Base-by-base conservation (phyloP, 2,329 filamentous ascomycete species). In the Arthrobotrys conoides region DNA sequence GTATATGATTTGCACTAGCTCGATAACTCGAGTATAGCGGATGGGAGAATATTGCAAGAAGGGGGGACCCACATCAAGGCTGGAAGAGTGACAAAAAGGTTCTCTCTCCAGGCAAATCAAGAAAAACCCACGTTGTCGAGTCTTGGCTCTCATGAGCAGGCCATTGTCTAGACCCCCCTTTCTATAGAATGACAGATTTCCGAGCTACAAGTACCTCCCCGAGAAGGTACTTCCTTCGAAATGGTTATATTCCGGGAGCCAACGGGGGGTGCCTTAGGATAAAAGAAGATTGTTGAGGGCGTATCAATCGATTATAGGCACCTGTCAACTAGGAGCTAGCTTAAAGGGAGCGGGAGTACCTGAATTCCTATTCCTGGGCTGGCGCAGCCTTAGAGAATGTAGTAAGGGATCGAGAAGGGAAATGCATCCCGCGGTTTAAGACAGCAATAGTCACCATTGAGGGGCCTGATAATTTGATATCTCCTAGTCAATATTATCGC, bases 281-380 rank as follows among this genome's bases (percentile, higher is more conserved):
- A 46, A 46, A n/a, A 22, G 27, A 51, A 33, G 57, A 22, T 14
- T 6, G 46, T 30, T 20, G 22, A 55, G 65, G 16, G 22, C 27
- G 59, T 24, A 55, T 49, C 38, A 66, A 36, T 66, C 30, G 24
- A 51, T 57, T 24, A 70, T 30, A 61, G 38, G 27, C 30, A 66
- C 22, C 48, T 65, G 49, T 36, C 30, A 53, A 48, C 36, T 18
- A 46, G 27, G 72, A 38, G 49, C 16, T 49, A 33, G 33, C 16
- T 49, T 27, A 41, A 46, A 24, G 5, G 59, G 61, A 53, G 46
- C 66, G 67, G 73, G 73, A 61, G 73, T 77, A 77, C 73, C 73
- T 77, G 73, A 77, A 67, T 61, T 33, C 59, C 73, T 77, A 77
- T 77, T 77, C 73, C 73, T 77, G 73, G 73, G 73, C 20, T 61